Percentiles rank a stretch among this genome's conserved stretches.
Conservation (phyloP, 176 grass and related monocot genomes). For the Oropetium thomaeum region DNA sequence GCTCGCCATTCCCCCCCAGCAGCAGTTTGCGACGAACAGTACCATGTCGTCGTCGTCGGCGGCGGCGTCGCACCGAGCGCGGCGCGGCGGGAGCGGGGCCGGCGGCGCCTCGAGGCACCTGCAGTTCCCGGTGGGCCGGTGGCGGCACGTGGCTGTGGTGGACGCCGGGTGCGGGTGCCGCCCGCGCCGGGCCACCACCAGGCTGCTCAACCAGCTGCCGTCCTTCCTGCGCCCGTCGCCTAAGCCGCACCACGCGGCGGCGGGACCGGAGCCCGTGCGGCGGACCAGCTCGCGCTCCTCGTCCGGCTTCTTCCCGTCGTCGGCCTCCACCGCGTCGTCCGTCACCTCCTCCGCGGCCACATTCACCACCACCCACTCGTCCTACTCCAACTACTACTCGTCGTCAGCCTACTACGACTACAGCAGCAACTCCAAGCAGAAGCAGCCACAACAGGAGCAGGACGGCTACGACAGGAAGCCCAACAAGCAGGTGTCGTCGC, state of each 20-base stretch:
- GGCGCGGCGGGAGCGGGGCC: not conserved
- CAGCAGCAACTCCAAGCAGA: not conserved
- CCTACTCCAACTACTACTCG: slow-evolving; percentile 2
- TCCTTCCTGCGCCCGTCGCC: slow-evolving; percentile 43
- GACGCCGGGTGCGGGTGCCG: slow-evolving; percentile 55
- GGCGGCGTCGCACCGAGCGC: not conserved
- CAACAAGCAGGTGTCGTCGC: too few relatives aligned
- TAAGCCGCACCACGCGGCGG: slow-evolving; percentile 6
- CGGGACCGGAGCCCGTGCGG: not conserved
- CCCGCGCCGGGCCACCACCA: slow-evolving; percentile 15
- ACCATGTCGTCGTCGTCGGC: slow-evolving; percentile 26
- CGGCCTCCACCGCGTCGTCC: slow-evolving; percentile 32
- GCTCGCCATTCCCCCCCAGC: too few relatives aligned
- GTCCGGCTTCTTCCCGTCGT: not conserved
- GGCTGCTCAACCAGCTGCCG: slow-evolving; percentile 42
- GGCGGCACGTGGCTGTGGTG: slow-evolving; percentile 43
- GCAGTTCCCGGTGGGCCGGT: slow-evolving; percentile 41
- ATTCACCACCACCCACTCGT: slow-evolving; percentile 25
- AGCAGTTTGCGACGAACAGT: too few relatives aligned
- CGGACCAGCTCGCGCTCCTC: not conserved
- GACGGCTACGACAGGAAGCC: too few relatives aligned
- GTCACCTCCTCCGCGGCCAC: slow-evolving; percentile 4
- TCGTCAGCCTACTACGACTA: not conserved
- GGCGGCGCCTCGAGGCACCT: not conserved
- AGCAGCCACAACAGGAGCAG: too few relatives aligned